Percentiles rank a stretch among this genome's conserved stretches.
These are phyloP conservation scores for Colletotrichum zoysiae DNA, from an alignment of 2,329 filamentous ascomycete species.

Conservation along the genomic window DNA sequence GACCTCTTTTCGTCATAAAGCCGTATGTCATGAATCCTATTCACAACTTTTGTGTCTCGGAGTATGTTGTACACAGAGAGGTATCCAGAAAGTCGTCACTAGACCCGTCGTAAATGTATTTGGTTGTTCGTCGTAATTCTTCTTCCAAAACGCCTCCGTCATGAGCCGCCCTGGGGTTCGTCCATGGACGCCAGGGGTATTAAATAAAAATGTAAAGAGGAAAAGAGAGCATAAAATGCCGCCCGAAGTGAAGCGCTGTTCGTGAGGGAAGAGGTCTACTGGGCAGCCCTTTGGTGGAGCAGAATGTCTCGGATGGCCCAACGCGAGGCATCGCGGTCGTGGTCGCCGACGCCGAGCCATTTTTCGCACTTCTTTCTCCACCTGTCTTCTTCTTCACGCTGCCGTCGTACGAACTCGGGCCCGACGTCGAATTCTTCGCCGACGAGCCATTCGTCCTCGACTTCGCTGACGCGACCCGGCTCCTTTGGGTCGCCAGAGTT, in stretches of 20 bases:
- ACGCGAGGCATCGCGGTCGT: constrained; percentile 75
- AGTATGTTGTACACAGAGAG: constrained; percentile 40
- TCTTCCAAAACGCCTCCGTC: constrained; percentile 36
- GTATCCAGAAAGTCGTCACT: constrained; percentile 41
- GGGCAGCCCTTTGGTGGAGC: constrained; percentile 50
- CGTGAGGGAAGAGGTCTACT: constrained; percentile 36
- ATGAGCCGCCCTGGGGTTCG: constrained; percentile 30
- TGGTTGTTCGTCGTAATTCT: constrained; percentile 37
- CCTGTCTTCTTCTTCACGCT: constrained; percentile 90
- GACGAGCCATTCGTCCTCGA: constrained; percentile 84
- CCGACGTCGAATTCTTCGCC: constrained; percentile 98
- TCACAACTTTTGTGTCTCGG: constrained; percentile 33
- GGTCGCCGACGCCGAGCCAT: constrained; percentile 77
- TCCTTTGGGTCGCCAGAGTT: constrained; percentile 63
- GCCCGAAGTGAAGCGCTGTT: constrained; percentile 29
- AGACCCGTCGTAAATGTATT: constrained; percentile 40
- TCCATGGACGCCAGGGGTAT: constrained; percentile 24
- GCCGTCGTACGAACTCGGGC: constrained; percentile 89
- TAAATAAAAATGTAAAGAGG: constrained; percentile 29
- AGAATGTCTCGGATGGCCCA: constrained; percentile 80
- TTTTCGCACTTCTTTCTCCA: constrained; percentile 90
- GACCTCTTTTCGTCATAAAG: constrained; percentile 37
- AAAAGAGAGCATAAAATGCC: constrained; percentile 35
- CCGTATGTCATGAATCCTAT: constrained; percentile 37
- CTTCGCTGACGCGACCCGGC: constrained; percentile 67